Conservation (phyloP, 257 asterid genomes). For the Ballota nigra region DNA sequence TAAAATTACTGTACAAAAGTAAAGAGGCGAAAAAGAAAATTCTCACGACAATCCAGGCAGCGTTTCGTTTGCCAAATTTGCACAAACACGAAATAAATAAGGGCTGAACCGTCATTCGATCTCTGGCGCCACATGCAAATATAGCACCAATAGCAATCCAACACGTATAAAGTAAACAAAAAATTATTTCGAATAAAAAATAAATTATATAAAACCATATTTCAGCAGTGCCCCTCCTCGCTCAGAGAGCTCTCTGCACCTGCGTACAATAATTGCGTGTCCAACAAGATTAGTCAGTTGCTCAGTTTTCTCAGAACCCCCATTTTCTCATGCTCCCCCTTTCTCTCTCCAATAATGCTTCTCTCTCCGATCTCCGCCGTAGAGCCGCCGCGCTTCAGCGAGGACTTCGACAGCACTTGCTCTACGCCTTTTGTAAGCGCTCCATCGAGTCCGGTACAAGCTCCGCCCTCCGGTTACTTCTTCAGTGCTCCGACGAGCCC, state of each 20-base stretch:
- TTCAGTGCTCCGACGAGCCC: slow-evolving; percentile 69
- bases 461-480: slow-evolving; percentile 48
- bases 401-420: slow-evolving; percentile 51
- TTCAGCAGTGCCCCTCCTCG: slow-evolving; percentile 25
- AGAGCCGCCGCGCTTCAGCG: slow-evolving; percentile 50
- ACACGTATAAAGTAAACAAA: background rate
- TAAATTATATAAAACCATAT: background rate
- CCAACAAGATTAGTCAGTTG: slow-evolving; percentile 38
- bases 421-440: slow-evolving; percentile 65
- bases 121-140: background rate
- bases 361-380: slow-evolving; percentile 27
- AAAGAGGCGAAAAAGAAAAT: background rate
- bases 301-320: slow-evolving; percentile 21
- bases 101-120: background rate
- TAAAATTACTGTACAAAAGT: background rate
- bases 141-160: background rate
- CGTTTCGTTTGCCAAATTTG: background rate
- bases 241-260: slow-evolving; percentile 26
- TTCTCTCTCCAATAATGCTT: slow-evolving; percentile 38
- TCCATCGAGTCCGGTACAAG: slow-evolving; percentile 49
- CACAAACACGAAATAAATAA: background rate
- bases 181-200: background rate
- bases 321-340: slow-evolving; percentile 26
- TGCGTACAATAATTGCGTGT: slow-evolving; percentile 48
- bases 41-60: background rate